A percentile compares a stretch with the other conserved stretches of the same genome.
phyloP scores from a whole-genome alignment of 352 stramenopile species.

The Phytophthora crassamura region DNA sequence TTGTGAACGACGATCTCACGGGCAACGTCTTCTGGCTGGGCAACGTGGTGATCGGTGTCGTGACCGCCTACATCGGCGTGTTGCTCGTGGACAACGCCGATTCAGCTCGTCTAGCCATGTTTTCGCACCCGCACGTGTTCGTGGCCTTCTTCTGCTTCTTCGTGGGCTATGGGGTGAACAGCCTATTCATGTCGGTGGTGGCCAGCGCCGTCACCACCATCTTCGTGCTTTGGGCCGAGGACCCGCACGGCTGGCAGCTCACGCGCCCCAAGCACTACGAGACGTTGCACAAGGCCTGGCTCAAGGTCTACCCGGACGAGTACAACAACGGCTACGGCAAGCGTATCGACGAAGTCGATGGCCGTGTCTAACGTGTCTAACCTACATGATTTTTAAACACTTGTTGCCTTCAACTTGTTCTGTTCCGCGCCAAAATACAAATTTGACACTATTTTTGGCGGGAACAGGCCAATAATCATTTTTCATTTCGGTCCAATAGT shows the following conservation, averaged over 20 bases:
- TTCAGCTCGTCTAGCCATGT: slow-evolving; percentile 62
- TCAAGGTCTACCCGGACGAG: slow-evolving; percentile 84
- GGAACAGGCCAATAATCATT: background rate
- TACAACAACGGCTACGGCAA: slow-evolving; percentile 88
- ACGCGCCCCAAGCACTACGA: slow-evolving; percentile 78
- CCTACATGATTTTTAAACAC: slow-evolving; percentile 1
- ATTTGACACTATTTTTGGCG: slow-evolving; percentile 4
- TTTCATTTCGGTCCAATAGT: background rate
- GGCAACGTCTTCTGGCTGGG: slow-evolving; percentile 87
- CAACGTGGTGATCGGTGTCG: slow-evolving; percentile 74
- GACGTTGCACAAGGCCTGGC: slow-evolving; percentile 74
- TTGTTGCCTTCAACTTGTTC: too few relatives aligned
- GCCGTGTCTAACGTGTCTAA: slow-evolving; percentile 16
- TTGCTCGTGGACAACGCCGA: slow-evolving; percentile 59
- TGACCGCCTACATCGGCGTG: slow-evolving; percentile 72
- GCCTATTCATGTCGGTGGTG: slow-evolving; percentile 75
- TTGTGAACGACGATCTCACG: slow-evolving; percentile 91
- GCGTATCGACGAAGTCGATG: slow-evolving; percentile 34
- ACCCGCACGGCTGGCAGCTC: slow-evolving; percentile 76
- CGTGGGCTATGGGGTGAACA: slow-evolving; percentile 79
- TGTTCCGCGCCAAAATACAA: background rate
- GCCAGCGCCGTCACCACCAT: slow-evolving; percentile 80
- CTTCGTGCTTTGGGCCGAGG: slow-evolving; percentile 87
- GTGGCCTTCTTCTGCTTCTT: slow-evolving; percentile 79
- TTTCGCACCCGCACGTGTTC: slow-evolving; percentile 69